Evolutionary conservation across 495 filamentous ascomycete genomes (phyloP), one percentile per base, ranked within the genome.

Genomic region (Geoglossum glabrum): DNA sequence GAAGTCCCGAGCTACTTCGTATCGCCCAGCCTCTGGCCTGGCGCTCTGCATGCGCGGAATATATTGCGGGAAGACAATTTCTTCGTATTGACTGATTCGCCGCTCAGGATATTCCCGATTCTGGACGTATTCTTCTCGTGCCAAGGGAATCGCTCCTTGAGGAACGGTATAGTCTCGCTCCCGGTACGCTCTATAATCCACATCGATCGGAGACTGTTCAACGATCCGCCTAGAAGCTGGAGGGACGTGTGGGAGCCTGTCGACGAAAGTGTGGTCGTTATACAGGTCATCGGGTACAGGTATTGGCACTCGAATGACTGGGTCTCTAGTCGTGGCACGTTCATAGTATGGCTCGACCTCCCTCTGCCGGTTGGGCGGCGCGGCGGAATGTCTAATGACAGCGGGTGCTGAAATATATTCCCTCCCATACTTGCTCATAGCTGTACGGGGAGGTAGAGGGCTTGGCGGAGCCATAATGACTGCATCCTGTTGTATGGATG

Each of bases 341-440:
- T 76, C 74, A 57, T 76, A 79, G n/a, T 72, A 50, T 25, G 72
- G 54, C 51, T 75, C 73, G 27, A 66, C 54, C 19, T 75, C 73
- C n/a, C 66, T 59, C 25, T 64, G 65, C 59, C 73, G 66, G 43
- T 63, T 57, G 6, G 70, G 63, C 7, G 74, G 69, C 17, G 69
- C 70, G 0, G 73, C 62, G 4, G 74, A 75, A 28, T 74, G 69
- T 33, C 74, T 66, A 31, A 72, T 57, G 17, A 70, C 62, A 11
- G 70, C 64, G 7, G 80, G 68, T 33, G 75, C 74, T 64, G 85
- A 83, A 51, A 83, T 69, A 62, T 82, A 90, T 63, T 85, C 75
- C 58, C 80, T 80, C 25, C 85, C 85, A 68, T 77, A 79, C 56
- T 82, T 76, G 65, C 87, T 84, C 50, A 88, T 69, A 47, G 87